Percentiles rank a stretch among this genome's conserved stretches.
Conservation (phyloP, 257 asterid species). For the Solanum chilense region DNA sequence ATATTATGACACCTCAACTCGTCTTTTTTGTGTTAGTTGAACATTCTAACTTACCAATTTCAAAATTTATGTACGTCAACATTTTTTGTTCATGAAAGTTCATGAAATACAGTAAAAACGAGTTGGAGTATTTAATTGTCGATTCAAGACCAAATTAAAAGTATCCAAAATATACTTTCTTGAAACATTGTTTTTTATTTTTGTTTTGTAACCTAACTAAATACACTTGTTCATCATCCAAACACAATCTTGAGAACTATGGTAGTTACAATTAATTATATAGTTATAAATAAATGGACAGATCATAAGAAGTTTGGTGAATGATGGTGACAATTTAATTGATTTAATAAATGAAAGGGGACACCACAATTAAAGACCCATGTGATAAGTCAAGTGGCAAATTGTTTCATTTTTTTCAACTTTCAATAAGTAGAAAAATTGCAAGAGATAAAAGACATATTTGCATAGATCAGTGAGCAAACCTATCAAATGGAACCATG, state of each 20-base stretch:
- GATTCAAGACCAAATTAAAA: not conserved
- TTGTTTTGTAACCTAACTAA: too few species aligned
- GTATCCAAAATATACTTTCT: too few species aligned
- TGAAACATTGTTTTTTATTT: not conserved
- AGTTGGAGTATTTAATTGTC: not conserved
- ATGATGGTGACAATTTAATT: not conserved
- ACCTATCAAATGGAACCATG: not conserved
- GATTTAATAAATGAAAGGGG: not conserved
- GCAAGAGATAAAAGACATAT: not conserved
- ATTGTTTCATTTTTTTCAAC: not conserved
- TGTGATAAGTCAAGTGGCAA: not conserved
- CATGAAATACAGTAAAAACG: too few species aligned
- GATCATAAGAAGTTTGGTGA: not conserved
- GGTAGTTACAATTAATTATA: too few species aligned
- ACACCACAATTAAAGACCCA: not conserved
- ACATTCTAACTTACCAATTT: too few species aligned
- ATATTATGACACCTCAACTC: too few species aligned
- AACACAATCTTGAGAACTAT: too few species aligned
- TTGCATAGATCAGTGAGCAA: not conserved
- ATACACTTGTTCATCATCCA: too few species aligned
- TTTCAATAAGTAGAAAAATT: not conserved
- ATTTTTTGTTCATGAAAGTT: too few species aligned
- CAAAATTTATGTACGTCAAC: not conserved
- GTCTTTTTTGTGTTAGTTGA: too few species aligned
- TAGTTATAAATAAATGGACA: not conserved